Evolutionary conservation across 495 filamentous ascomycete species (phyloP).

Genomic region (Rostrohypoxylon terebratum): DNA sequence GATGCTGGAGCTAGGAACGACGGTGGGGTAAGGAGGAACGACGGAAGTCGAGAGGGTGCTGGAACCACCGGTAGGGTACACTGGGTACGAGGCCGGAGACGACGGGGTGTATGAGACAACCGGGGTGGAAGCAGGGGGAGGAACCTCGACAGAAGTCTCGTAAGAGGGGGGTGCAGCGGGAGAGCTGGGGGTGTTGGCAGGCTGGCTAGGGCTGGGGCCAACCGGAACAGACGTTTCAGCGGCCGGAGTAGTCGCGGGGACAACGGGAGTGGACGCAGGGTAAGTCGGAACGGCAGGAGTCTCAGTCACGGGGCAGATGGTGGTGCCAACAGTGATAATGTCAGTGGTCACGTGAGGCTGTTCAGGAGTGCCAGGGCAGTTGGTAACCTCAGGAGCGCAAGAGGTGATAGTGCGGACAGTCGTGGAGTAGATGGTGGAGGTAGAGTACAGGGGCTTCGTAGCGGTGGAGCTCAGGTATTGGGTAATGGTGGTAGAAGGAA

Average conservation of each 20-base stretch:
- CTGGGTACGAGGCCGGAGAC: conserved; percentile 1
- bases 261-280: neutral
- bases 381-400: conserved; percentile 46
- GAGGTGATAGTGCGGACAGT: conserved; percentile 52
- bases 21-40: conserved; percentile 31
- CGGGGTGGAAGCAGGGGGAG: neutral
- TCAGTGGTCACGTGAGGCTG: conserved; percentile 26
- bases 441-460: conserved; percentile 37
- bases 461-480: conserved; percentile 52
- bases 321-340: conserved; percentile 28
- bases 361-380: conserved; percentile 26
- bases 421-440: conserved; percentile 55
- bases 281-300: neutral
- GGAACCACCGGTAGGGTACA: neutral
- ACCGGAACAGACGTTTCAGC: neutral
- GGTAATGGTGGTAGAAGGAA: conserved; percentile 5
- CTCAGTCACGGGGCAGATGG: conserved; percentile 32
- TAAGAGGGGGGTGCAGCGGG: neutral
- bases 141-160: neutral
- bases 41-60: conserved; percentile 29
- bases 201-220: neutral
- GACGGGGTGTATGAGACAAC: neutral
- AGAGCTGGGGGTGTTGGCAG: neutral
- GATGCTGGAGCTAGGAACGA: conserved; percentile 8
- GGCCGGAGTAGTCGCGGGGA: neutral